Conservation (phyloP, 495 filamentous ascomycete genomes). For the Podospora sp. region DNA sequence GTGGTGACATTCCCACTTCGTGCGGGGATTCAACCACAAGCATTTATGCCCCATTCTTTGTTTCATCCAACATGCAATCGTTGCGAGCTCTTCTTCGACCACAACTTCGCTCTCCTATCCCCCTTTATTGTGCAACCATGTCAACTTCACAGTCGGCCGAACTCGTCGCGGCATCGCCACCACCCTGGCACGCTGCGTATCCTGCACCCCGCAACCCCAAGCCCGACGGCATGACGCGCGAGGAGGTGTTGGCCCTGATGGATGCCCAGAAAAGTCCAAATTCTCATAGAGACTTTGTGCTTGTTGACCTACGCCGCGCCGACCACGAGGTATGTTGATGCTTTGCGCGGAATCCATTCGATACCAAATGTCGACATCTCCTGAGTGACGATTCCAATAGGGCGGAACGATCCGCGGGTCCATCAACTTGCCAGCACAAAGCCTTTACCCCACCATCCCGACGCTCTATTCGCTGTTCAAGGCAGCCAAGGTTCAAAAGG, state of each 20-base stretch:
- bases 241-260: not conserved
- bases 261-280: not conserved
- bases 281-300: not conserved
- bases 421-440: slow-evolving; percentile 73
- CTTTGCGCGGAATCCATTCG: too few species aligned
- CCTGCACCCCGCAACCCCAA: not conserved
- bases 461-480: slow-evolving; percentile 58
- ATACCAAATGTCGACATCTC: too few species aligned
- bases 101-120: too few species aligned
- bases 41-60: too few species aligned
- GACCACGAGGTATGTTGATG: slow-evolving; percentile 7
- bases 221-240: not conserved
- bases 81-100: too few species aligned
- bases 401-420: slow-evolving; percentile 70
- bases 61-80: too few species aligned
- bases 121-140: not conserved
- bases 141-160: not conserved
- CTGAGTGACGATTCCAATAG: too few species aligned
- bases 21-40: too few species aligned
- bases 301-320: slow-evolving; percentile 6
- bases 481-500: slow-evolving; percentile 49
- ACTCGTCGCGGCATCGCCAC: not conserved
- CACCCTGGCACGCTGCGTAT: not conserved
- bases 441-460: slow-evolving; percentile 60
- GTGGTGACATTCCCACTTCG: too few species aligned